Conservation (phyloP, 345 rosid genomes). For the Litchi chinensis region DNA sequence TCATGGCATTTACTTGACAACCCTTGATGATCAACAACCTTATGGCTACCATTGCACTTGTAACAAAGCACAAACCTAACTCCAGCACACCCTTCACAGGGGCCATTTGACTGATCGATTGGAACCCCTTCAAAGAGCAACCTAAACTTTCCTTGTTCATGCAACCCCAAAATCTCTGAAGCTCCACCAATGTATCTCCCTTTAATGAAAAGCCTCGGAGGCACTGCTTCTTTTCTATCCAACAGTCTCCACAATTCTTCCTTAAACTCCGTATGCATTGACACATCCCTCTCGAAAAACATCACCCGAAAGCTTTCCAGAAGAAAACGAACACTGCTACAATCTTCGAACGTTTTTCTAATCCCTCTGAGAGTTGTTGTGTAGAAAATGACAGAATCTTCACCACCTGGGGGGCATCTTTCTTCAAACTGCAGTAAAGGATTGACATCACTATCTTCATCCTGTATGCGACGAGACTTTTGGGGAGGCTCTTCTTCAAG, state of each 20-base stretch:
- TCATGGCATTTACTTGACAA: conserved; percentile 43
- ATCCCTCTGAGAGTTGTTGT: conserved; percentile 78
- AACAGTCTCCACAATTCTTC: conserved; percentile 65
- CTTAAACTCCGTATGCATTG: conserved; percentile 69
- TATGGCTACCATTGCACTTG: conserved; percentile 70
- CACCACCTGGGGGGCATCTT: conserved; percentile 78
- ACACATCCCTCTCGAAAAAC: conserved; percentile 74
- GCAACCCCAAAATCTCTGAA: conserved; percentile 56
- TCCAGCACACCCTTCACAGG: conserved; percentile 58
- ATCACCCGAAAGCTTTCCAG: conserved; percentile 62
- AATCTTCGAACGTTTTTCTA: conserved; percentile 88
- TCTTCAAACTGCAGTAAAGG: conserved; percentile 53
- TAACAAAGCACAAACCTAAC: conserved; percentile 70
- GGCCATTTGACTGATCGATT: conserved; percentile 26
- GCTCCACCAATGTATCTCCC: conserved; percentile 92
- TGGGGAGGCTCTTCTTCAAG: conserved; percentile 43
- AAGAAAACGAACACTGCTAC: conserved; percentile 62
- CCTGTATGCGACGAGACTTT: conserved; percentile 42
- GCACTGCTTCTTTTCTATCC: conserved; percentile 53
- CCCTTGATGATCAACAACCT: conserved; percentile 40
- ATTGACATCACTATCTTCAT: conserved; percentile 20
- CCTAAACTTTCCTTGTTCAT: conserved; percentile 77
- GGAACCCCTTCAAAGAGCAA: conserved; percentile 62
- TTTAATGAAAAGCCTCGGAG: conserved; percentile 76
- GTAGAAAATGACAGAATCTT: conserved; percentile 62